phyloP scores from a whole-genome alignment of 164 flowering plant species.

The Protea cynaroides region DNA sequence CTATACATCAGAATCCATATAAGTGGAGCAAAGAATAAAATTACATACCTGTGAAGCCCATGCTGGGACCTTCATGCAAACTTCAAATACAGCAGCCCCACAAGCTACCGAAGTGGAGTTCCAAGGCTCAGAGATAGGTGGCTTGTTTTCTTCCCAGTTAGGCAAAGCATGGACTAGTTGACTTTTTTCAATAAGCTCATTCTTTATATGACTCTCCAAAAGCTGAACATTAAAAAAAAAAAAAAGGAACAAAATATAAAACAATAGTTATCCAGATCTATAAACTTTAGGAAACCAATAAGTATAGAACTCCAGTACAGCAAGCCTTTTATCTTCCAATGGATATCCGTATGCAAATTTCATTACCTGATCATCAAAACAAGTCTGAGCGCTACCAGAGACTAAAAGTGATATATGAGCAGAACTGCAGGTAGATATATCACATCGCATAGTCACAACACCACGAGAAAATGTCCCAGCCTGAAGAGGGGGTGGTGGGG shows the following conservation, averaged over 20 bases:
- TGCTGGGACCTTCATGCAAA: conserved; percentile 71
- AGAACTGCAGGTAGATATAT: conserved; percentile 84
- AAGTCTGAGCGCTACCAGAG: conserved; percentile 89
- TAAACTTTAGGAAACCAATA: too few species aligned
- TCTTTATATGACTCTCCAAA: conserved; percentile 82
- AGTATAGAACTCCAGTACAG: not conserved
- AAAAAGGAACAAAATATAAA: not conserved
- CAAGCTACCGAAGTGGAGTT: conserved; percentile 77
- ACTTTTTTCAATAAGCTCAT: conserved; percentile 70
- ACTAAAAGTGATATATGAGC: conserved; percentile 82
- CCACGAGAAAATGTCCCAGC: conserved; percentile 93
- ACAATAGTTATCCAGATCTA: not conserved
- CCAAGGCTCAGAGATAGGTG: conserved; percentile 55
- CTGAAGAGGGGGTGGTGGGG: conserved; percentile 95
- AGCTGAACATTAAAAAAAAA: conserved; percentile 31
- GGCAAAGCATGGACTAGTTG: conserved; percentile 62
- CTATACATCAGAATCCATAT: too few species aligned
- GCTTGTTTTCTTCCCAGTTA: conserved; percentile 40
- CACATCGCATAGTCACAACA: conserved; percentile 98
- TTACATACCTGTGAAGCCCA: conserved; percentile 87
- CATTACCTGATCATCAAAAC: conserved; percentile 82
- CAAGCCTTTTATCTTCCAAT: not conserved
- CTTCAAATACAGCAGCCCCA: conserved; percentile 87
- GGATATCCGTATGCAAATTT: too few species aligned
- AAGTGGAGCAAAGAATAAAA: too few species aligned